Conservation (phyloP, 768 basidiomycete species). For the Tulasnella sp. region DNA sequence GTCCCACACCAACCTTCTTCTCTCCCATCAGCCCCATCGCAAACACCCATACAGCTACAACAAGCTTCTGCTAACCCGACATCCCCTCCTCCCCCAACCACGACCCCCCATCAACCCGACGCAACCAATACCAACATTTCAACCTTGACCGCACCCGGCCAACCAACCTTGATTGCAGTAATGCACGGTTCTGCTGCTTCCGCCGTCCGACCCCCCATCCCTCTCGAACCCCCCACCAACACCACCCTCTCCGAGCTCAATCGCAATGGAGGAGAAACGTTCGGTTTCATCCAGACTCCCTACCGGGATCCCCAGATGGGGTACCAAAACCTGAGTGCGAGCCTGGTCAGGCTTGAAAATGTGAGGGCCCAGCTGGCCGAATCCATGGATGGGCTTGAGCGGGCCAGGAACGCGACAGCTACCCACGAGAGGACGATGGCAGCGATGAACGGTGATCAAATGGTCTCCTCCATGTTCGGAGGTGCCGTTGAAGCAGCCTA, state of each 20-base stretch:
- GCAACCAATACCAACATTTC: background rate
- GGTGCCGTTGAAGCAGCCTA: background rate
- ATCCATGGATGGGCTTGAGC: background rate
- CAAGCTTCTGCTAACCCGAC: background rate
- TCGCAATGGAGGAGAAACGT: background rate
- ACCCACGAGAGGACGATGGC: constrained; percentile 1
- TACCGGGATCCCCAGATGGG: background rate
- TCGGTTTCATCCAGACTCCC: background rate
- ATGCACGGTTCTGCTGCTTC: constrained; percentile 1
- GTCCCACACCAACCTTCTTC: background rate
- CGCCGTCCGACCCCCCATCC: background rate
- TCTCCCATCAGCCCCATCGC: constrained; percentile 2
- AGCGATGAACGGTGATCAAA: background rate
- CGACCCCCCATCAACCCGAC: background rate
- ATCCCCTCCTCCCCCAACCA: background rate
- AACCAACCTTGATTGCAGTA: background rate
- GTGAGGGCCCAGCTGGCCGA: background rate
- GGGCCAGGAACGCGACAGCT: background rate
- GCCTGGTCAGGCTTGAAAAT: background rate
- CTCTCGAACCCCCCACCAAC: background rate
- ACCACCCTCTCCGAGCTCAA: background rate
- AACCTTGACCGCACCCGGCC: background rate
- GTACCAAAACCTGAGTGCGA: background rate
- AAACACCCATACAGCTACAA: background rate
- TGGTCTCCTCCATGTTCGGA: background rate